Evolutionary conservation across 2,329 filamentous ascomycete species (phyloP).

Genomic region (Colletotrichum liaoningense): DNA sequence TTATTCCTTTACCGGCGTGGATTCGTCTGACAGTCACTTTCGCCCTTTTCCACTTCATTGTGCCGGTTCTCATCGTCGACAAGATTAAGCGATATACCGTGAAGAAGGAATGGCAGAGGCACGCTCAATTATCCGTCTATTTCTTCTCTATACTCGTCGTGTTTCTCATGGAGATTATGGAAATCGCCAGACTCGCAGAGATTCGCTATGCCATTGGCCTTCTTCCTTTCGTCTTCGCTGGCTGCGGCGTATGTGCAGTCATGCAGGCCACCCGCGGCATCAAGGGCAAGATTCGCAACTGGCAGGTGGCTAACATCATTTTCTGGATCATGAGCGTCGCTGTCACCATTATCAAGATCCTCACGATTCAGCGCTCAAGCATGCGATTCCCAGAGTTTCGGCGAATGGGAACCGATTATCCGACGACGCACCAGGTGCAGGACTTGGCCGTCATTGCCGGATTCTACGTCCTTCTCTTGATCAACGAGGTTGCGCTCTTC

Average conservation of each 20-base stretch:
- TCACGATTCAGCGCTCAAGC: constrained; percentile 31
- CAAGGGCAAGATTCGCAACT: constrained; percentile 34
- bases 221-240: constrained; percentile 39
- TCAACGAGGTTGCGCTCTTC: constrained; percentile 34
- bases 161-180: constrained; percentile 40
- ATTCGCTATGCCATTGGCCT: constrained; percentile 38
- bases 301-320: constrained; percentile 38
- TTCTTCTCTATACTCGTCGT: constrained; percentile 40
- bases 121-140: constrained; percentile 37
- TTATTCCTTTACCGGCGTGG: constrained; percentile 41
- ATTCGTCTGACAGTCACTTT: constrained; percentile 38
- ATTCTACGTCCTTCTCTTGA: constrained; percentile 38
- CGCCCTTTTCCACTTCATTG: constrained; percentile 34
- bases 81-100: constrained; percentile 23
- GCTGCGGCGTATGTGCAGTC: constrained; percentile 32
- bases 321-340: constrained; percentile 40
- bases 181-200: constrained; percentile 38
- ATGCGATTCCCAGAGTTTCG: constrained; percentile 26
- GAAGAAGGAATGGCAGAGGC: constrained; percentile 36
- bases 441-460: constrained; percentile 39
- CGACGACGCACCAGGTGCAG: constrained; percentile 39
- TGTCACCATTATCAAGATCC: constrained; percentile 40
- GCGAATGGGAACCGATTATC: constrained; percentile 35
- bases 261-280: constrained; percentile 38
- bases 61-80: constrained; percentile 30